Evolutionary conservation across 805 yeast genomes (phyloP).

Genomic region (Metschnikowia arizonensis): DNA sequence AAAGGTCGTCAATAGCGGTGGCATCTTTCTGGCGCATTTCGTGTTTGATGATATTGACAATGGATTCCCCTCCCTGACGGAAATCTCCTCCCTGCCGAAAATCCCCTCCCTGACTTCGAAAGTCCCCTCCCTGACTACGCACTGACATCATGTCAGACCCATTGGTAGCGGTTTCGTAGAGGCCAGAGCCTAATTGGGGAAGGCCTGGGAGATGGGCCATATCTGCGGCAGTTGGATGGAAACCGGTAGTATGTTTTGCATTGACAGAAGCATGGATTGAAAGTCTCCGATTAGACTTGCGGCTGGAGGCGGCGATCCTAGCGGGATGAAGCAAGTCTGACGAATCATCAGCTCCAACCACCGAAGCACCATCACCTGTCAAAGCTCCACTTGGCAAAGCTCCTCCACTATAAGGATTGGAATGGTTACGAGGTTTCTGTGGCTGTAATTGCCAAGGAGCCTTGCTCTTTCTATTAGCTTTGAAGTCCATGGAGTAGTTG

Average conservation of each 20-base stretch:
- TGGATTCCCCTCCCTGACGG: too few relatives aligned
- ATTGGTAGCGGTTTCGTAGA: conserved; percentile 15
- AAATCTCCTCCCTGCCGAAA: too few relatives aligned
- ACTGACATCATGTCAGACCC: conserved; percentile 13
- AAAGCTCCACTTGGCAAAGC: too few relatives aligned
- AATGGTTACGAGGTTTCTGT: conserved; percentile 5
- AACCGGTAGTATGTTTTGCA: conserved; percentile 9
- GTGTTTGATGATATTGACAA: conserved; percentile 19
- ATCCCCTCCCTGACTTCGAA: too few relatives aligned
- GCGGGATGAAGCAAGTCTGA: conserved; percentile 9
- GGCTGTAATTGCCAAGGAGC: conserved; percentile 39
- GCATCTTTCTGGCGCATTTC: conserved; percentile 65
- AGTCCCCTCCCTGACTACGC: conserved; percentile 11
- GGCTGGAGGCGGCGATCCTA: conserved; percentile 10
- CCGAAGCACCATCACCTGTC: conserved; percentile 2
- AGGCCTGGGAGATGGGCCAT: conserved; percentile 13
- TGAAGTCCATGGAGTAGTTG: conserved; percentile 33
- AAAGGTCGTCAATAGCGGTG: conserved; percentile 65
- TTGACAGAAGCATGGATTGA: conserved; percentile 19
- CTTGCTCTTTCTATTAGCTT: conserved; percentile 37
- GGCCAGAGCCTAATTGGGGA: conserved; percentile 21
- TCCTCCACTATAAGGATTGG: conserved; percentile 13
- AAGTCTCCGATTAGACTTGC: conserved; percentile 16
- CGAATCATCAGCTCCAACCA: neutral
- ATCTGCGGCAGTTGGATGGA: conserved; percentile 9